Evolutionary conservation across 306 rosid genomes (phyloP).

Genomic region (Nissolia schottii): DNA sequence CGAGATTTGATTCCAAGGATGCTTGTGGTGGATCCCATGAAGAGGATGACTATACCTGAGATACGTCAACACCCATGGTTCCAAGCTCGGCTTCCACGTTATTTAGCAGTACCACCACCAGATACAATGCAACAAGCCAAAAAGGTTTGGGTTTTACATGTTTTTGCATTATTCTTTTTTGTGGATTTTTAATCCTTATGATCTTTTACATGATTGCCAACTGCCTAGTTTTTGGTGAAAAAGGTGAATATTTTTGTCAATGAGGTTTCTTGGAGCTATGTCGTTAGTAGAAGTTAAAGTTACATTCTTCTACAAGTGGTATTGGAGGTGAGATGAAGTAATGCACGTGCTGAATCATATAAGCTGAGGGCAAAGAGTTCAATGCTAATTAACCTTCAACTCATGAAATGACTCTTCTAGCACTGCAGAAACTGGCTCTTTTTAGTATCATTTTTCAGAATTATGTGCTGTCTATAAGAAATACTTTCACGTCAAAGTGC

Average conservation of each 20-base stretch:
- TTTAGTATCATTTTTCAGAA: not conserved
- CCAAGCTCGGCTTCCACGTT: slow-evolving; percentile 88
- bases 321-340: slow-evolving; percentile 21
- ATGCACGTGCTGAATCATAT: not conserved
- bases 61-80: slow-evolving; percentile 94
- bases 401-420: not conserved
- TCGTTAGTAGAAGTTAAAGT: not conserved
- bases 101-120: slow-evolving; percentile 91
- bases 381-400: not conserved
- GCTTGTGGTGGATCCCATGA: slow-evolving; percentile 95
- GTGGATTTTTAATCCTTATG: not conserved
- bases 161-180: not conserved
- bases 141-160: slow-evolving; percentile 44
- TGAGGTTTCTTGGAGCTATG: not conserved
- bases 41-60: slow-evolving; percentile 83
- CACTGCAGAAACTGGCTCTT: not conserved
- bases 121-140: slow-evolving; percentile 71
- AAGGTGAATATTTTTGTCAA: not conserved
- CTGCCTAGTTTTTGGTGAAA: not conserved
- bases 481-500: not conserved
- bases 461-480: not conserved
- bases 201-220: not conserved
- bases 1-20: slow-evolving; percentile 85
- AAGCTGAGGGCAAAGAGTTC: not conserved
- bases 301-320: not conserved